These are phyloP conservation scores for Asterochloris sp. DNA, from an alignment of 139 green algal species.

Conservation along the genomic window DNA sequence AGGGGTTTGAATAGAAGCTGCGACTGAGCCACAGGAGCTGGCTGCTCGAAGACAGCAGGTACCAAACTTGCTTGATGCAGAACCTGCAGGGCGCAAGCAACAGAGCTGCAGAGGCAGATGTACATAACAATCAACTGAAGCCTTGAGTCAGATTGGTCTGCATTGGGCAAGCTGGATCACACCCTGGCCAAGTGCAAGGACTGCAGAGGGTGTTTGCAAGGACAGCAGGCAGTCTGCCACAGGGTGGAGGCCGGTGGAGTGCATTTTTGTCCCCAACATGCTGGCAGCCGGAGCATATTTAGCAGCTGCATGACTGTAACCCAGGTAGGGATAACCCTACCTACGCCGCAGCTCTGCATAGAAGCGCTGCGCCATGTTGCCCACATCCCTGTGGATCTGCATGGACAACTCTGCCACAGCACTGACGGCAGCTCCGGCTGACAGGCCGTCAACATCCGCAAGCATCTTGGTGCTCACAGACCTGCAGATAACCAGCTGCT, in stretches of 20 bases:
- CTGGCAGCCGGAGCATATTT: not conserved
- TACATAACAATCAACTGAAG: too few species aligned
- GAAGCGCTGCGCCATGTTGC: slow-evolving; percentile 45
- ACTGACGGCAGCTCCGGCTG: slow-evolving; percentile 2
- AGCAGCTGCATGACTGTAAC: not conserved
- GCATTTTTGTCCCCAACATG: not conserved
- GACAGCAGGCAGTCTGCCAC: too few species aligned
- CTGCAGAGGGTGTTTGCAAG: too few species aligned
- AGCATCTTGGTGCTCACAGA: slow-evolving; percentile 55
- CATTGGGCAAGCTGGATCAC: too few species aligned
- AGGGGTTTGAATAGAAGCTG: not conserved
- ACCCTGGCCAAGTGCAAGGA: too few species aligned
- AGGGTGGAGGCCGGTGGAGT: too few species aligned
- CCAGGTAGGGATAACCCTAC: not conserved
- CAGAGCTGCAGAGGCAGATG: too few species aligned
- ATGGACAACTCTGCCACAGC: slow-evolving; percentile 29
- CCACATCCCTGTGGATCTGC: slow-evolving; percentile 63
- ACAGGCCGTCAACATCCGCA: slow-evolving; percentile 20
- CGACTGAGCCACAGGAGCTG: too few species aligned
- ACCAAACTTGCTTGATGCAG: too few species aligned
- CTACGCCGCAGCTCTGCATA: slow-evolving; percentile 52
- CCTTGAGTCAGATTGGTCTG: too few species aligned
- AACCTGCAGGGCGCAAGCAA: too few species aligned
- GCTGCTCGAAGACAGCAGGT: too few species aligned
- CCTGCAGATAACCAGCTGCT: slow-evolving; percentile 30